phyloP scores from a whole-genome alignment of 306 rosid species.

The Hippophae rhamnoides region DNA sequence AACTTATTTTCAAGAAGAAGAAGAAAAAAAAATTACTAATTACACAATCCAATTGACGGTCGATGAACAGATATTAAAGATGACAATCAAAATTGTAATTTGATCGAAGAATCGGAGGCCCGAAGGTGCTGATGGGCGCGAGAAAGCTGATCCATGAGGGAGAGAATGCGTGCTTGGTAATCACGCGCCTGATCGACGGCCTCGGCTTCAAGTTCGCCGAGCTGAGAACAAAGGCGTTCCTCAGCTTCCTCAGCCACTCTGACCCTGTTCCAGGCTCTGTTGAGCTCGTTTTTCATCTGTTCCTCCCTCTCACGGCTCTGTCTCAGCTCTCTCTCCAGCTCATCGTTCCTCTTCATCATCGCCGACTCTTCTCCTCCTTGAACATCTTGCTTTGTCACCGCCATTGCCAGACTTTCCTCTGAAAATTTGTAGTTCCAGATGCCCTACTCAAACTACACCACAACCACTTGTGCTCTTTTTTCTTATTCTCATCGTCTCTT shows the following conservation, averaged over 20 bases:
- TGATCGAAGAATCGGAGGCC: conserved; percentile 22
- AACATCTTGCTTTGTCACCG: conserved; percentile 14
- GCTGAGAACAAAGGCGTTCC: conserved; percentile 87
- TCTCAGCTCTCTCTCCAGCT: conserved; percentile 61
- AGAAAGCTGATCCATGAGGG: conserved; percentile 58
- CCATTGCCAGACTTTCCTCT: conserved; percentile 4
- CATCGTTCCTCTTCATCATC: conserved; percentile 53
- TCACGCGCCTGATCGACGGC: conserved; percentile 62
- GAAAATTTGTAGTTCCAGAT: not conserved
- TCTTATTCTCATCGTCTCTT: no score
- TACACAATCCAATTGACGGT: conserved; percentile 9
- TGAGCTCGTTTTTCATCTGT: conserved; percentile 43
- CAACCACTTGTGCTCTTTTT: no score
- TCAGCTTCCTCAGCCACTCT: conserved; percentile 83
- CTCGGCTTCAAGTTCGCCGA: conserved; percentile 84
- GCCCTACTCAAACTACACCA: not conserved
- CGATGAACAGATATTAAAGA: not conserved
- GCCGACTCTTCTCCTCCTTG: conserved; percentile 16
- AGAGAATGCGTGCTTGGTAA: conserved; percentile 40
- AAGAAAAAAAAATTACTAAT: no score
- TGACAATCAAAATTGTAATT: not conserved
- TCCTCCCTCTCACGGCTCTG: conserved; percentile 65
- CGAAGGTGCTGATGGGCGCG: conserved; percentile 45
- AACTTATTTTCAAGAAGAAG: no score
- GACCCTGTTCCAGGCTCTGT: conserved; percentile 47